Percentiles rank a stretch among this genome's conserved stretches.
These are phyloP conservation scores for Stromatinia cepivora DNA, from an alignment of 2,329 filamentous ascomycete genomes.

Conservation along the genomic window DNA sequence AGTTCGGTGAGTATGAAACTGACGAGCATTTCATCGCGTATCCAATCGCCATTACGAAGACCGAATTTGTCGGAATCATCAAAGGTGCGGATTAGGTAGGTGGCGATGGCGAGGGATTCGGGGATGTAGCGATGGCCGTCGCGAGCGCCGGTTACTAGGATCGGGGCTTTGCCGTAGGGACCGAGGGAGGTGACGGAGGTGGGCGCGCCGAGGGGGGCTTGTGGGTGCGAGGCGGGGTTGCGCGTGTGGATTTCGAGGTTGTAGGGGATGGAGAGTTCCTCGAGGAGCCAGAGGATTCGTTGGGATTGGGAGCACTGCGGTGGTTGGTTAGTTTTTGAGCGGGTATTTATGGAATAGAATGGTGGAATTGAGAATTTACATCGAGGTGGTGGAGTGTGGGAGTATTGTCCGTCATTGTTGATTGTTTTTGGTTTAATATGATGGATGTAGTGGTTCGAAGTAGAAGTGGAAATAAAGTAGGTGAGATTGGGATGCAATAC, in stretches of 20 bases:
- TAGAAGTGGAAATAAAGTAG: neutral
- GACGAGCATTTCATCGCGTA: slow-evolving; percentile 39
- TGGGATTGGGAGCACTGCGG: slow-evolving; percentile 63
- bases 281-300: slow-evolving; percentile 67
- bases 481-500: too few species aligned
- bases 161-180: slow-evolving; percentile 80
- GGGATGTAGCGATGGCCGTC: slow-evolving; percentile 34
- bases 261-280: slow-evolving; percentile 71
- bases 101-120: slow-evolving; percentile 40
- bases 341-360: neutral
- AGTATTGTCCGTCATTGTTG: slow-evolving; percentile 28
- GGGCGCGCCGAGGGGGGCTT: slow-evolving; percentile 56
- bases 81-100: slow-evolving; percentile 41
- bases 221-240: slow-evolving; percentile 49
- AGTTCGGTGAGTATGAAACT: slow-evolving; percentile 34
- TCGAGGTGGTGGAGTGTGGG: slow-evolving; percentile 37
- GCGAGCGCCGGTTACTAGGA: slow-evolving; percentile 51
- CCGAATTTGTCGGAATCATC: slow-evolving; percentile 39
- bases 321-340: neutral
- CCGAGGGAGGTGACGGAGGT: slow-evolving; percentile 69
- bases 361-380: slow-evolving; percentile 18
- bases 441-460: neutral
- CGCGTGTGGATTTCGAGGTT: slow-evolving; percentile 74
- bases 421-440: neutral
- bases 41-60: slow-evolving; percentile 35